Conservation (phyloP, 2,329 filamentous ascomycete species). For the Leptodontidium sp. region DNA sequence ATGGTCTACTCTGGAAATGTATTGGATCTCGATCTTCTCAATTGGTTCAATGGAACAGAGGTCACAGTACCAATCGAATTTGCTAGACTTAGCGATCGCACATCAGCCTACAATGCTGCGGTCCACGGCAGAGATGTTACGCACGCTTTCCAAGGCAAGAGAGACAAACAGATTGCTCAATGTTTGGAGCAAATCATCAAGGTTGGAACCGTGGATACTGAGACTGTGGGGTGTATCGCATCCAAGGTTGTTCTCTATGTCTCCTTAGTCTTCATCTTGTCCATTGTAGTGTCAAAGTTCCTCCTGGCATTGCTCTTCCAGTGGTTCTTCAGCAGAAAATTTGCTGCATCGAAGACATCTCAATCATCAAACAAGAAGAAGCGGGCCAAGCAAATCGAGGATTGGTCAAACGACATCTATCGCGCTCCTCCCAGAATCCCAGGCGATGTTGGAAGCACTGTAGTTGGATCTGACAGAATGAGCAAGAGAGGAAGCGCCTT, state of each 20-base stretch:
- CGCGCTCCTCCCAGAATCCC: constrained; percentile 83
- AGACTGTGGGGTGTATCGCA: constrained; percentile 95
- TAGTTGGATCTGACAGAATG: constrained; percentile 68
- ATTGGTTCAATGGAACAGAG: constrained; percentile 88
- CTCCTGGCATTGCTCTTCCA: constrained; percentile 90
- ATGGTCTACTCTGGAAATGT: constrained; percentile 95
- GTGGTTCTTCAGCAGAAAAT: constrained; percentile 92
- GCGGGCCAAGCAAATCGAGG: constrained; percentile 92
- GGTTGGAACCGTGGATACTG: constrained; percentile 94
- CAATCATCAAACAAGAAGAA: constrained; percentile 83
- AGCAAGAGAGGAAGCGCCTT: constrained; percentile 86
- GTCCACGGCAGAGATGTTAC: constrained; percentile 90
- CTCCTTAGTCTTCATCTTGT: constrained; percentile 88
- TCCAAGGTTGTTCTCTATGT: constrained; percentile 97
- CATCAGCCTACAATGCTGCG: constrained; percentile 63
- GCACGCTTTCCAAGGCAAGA: constrained; percentile 79
- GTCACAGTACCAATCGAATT: constrained; percentile 81
- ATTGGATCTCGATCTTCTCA: constrained; percentile 84
- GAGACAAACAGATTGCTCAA: constrained; percentile 82
- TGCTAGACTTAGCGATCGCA: constrained; percentile 77
- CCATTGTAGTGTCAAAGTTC: constrained; percentile 88
- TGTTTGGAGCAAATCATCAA: constrained; percentile 95
- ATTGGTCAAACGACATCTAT: constrained; percentile 98
- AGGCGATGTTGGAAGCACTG: constrained; percentile 74
- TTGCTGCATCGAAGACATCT: constrained; percentile 85